Evolutionary conservation across 139 green algal species (phyloP).

Genomic region (Medakamo hakoo): DNA sequence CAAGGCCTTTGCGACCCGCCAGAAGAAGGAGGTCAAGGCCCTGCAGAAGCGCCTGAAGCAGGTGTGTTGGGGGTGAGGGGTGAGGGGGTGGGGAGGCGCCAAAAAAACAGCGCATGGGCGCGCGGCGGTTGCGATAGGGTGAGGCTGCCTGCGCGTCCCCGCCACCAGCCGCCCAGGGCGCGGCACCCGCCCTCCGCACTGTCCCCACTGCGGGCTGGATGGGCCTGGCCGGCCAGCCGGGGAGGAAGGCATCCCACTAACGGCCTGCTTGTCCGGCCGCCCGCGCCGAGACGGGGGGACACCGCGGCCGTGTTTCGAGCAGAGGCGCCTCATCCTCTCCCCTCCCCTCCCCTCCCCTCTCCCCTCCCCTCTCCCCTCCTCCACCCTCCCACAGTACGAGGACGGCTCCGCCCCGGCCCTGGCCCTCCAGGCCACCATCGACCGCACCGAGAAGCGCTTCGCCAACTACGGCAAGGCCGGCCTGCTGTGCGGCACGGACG

Average conservation of each 20-base stretch:
- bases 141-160: too few relatives aligned
- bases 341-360: too few relatives aligned
- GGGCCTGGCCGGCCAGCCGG: too few relatives aligned
- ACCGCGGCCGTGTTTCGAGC: not conserved
- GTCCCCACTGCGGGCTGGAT: too few relatives aligned
- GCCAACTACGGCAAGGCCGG: slow-evolving; percentile 74
- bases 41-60: slow-evolving; percentile 73
- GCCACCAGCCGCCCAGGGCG: too few relatives aligned
- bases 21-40: slow-evolving; percentile 87
- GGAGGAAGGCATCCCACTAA: too few relatives aligned
- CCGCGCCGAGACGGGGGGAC: not conserved
- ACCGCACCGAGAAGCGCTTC: slow-evolving; percentile 86
- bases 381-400: slow-evolving; percentile 66
- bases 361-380: not conserved
- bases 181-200: too few relatives aligned
- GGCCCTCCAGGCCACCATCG: slow-evolving; percentile 85
- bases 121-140: too few relatives aligned
- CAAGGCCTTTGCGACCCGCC: slow-evolving; percentile 83
- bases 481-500: slow-evolving; percentile 94
- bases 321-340: too few relatives aligned
- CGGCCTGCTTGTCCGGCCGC: not conserved
- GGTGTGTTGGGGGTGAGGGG: too few relatives aligned
- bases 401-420: slow-evolving; percentile 63
- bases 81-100: not conserved
- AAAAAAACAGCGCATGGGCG: too few relatives aligned